A percentile compares a stretch with the other conserved stretches of the same genome.
Conservation (phyloP, 2,329 filamentous ascomycete genomes). For the Aspergillus novofumigatus region DNA sequence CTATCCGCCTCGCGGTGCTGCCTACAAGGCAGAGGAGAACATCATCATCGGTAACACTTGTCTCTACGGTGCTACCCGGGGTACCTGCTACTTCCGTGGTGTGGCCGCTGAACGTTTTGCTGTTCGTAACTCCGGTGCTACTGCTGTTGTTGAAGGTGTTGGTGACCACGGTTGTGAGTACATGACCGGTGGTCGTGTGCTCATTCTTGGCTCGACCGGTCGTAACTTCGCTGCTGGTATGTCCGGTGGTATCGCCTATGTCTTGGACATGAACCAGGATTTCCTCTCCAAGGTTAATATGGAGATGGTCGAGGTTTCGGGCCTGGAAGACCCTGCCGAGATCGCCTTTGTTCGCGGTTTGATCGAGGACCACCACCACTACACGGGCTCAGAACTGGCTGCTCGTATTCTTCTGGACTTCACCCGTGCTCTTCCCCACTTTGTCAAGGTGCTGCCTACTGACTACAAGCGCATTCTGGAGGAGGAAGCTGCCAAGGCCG, state of each 20-base stretch:
- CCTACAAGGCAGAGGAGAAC: conserved; percentile 96
- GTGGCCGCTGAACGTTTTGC: conserved; percentile 94
- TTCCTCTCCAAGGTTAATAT: conserved; percentile 92
- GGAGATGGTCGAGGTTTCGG: conserved; percentile 92
- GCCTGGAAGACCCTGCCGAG: conserved; percentile 78
- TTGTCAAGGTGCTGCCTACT: conserved; percentile 87
- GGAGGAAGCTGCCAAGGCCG: conserved; percentile 81
- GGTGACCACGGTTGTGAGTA: conserved; percentile 98
- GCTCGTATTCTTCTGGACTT: conserved; percentile 94
- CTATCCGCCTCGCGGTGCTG: conserved; percentile 83
- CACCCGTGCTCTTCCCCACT: conserved; percentile 80
- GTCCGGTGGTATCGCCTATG: conserved; percentile 95
- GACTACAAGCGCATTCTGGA: conserved; percentile 93
- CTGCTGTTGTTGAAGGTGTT: conserved; percentile 91
- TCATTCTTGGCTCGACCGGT: conserved; percentile 82
- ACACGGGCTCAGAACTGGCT: conserved; percentile 92
- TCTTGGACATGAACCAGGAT: conserved; percentile 84
- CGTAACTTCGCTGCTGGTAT: conserved; percentile 98
- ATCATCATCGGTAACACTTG: conserved; percentile 91
- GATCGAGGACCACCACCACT: conserved; percentile 96
- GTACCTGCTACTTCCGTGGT: conserved; percentile 94
- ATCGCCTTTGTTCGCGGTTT: conserved; percentile 86
- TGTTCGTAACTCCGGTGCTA: conserved; percentile 92
- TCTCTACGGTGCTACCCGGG: conserved; percentile 86
- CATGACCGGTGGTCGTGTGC: conserved; percentile 92